These are phyloP conservation scores for Symmetrospora coprosmae DNA, from an alignment of 768 basidiomycete genomes.

Conservation along the genomic window DNA sequence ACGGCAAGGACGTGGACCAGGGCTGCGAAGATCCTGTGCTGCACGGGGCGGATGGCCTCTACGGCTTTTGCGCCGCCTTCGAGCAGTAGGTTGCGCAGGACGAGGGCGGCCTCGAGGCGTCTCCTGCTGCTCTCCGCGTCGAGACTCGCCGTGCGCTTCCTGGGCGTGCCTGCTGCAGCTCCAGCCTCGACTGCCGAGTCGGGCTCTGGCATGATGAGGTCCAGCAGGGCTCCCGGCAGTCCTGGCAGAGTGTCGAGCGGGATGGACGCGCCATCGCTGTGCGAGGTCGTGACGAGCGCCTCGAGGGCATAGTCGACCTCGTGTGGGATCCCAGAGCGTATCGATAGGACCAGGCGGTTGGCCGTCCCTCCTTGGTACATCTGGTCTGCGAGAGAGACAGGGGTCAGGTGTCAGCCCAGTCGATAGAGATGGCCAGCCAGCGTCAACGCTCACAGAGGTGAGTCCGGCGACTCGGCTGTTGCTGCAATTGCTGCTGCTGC, in stretches of 20 bases:
- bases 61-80: slow-evolving; percentile 46
- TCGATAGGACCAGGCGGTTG: slow-evolving; percentile 81
- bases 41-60: slow-evolving; percentile 47
- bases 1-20: slow-evolving; percentile 25
- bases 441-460: too few species aligned
- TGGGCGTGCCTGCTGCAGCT: background rate
- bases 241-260: slow-evolving; percentile 58
- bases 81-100: slow-evolving; percentile 68
- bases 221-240: slow-evolving; percentile 65
- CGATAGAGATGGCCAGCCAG: too few species aligned
- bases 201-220: slow-evolving; percentile 34
- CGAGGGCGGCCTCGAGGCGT: slow-evolving; percentile 69
- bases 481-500: too few species aligned
- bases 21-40: slow-evolving; percentile 33
- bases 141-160: slow-evolving; percentile 26
- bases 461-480: too few species aligned
- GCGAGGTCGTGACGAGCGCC: slow-evolving; percentile 63
- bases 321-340: slow-evolving; percentile 63
- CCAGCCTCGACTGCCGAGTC: too few species aligned
- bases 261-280: slow-evolving; percentile 55
- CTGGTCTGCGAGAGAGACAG: too few species aligned
- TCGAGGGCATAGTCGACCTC: slow-evolving; percentile 85
- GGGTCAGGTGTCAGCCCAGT: too few species aligned
- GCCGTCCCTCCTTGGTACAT: slow-evolving; percentile 14
- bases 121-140: slow-evolving; percentile 41